Base-by-base conservation (phyloP, 208 protist genomes). In the Leishmania tropica region DNA sequence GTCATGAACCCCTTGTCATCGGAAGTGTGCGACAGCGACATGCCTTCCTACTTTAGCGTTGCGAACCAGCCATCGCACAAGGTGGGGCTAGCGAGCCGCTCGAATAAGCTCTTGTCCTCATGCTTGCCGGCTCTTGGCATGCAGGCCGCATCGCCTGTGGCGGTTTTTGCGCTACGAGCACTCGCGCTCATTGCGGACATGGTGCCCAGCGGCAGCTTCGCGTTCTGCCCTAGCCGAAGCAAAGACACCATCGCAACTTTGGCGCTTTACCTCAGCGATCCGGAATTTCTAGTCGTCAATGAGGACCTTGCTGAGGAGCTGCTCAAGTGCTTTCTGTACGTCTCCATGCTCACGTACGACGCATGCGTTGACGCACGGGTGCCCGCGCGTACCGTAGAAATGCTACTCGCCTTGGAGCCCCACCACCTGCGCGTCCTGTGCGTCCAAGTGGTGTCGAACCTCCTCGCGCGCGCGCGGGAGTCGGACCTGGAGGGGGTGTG, bases 251-350 rank as follows among this genome's bases (percentile, higher is more conserved):
- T 92, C 11, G 79, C 81, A 0, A 64, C 83, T 53, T 75, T 89
- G 42, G 78, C 84, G 1, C 42, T 71, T 13, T 88, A 86, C 68
- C 82, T 92, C 45, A 45, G 60, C 31, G 77, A 90, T n/a, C 45
- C 76, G n/a, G 80, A 86, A 21, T 72, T 85, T 21, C 83, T 92
- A 8, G 67, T 86, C 17, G n/a, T 77, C 37, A 83, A 83, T 78
- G 85, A 87, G n/a, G 84, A 87, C 60, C 81, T 92, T 47, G 65
- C 89, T 31, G 93, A 96, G 81, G 91, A 95, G 77, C 73, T 95
- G 68, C 82, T 96, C 62, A 90, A 90, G 67, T 96, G 93, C 80
- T 83, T 95, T 62, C 78, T 81, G 21, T 86, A 90, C 75, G 47
- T 95, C 28, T 72, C 88, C 7, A 70, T 90, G 11, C 62, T 90